Evolutionary conservation across 345 rosid species (phyloP).

Genomic region (Combretum micranthum): DNA sequence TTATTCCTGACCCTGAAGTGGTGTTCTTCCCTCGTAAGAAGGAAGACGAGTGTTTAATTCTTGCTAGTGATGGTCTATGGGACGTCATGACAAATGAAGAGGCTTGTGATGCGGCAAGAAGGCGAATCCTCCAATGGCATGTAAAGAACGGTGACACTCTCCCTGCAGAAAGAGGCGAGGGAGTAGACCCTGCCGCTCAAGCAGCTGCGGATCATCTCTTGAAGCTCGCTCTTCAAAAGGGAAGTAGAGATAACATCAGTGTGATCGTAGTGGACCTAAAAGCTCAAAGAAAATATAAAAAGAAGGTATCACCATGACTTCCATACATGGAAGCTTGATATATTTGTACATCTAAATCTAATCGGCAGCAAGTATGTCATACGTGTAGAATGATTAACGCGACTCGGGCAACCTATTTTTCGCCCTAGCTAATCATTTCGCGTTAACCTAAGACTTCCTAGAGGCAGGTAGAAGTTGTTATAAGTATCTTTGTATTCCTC

Average conservation of each 20-base stretch:
- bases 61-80: conserved; percentile 87
- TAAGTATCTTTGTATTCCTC: too few relatives aligned
- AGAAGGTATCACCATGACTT: conserved; percentile 2
- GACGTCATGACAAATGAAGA: conserved; percentile 66
- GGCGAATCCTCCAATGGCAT: conserved; percentile 56
- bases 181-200: conserved; percentile 56
- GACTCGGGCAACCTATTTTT: conserved; percentile 11
- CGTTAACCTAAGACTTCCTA: not conserved
- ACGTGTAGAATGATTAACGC: too few relatives aligned
- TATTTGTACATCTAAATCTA: too few relatives aligned
- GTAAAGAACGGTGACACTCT: conserved; percentile 38
- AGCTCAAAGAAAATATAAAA: conserved; percentile 55
- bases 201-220: conserved; percentile 68
- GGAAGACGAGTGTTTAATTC: conserved; percentile 68
- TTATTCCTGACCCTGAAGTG: conserved; percentile 73
- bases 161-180: conserved; percentile 29
- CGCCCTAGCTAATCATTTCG: conserved; percentile 1
- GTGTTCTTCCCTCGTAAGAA: conserved; percentile 39
- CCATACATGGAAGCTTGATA: not conserved
- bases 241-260: conserved; percentile 80
- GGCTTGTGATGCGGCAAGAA: conserved; percentile 55
- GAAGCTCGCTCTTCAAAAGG: conserved; percentile 56
- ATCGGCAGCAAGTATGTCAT: too few relatives aligned
- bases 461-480: too few relatives aligned
- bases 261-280: conserved; percentile 68